Evolutionary conservation across 2,329 filamentous ascomycete species (phyloP), one percentile per base, ranked within the genome.

Genomic region (Massarina eburnea): DNA sequence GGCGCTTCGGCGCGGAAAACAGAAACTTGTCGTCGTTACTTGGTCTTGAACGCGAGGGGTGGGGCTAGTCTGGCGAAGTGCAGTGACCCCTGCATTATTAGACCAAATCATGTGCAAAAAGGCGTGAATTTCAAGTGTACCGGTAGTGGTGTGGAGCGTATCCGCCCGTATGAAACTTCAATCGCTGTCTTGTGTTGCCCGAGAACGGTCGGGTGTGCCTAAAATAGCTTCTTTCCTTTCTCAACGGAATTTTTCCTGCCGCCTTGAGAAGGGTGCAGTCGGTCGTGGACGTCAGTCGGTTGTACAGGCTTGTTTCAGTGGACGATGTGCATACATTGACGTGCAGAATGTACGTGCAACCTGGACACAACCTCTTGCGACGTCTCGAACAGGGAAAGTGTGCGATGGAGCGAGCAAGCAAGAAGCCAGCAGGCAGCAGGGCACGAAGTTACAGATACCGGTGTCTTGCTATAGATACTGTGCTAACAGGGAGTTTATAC

Each of bases 401-500:
- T 17, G 48, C 45, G 35, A 45, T 43, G 44, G 21, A 29, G 39
- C n/a, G n/a, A n/a, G n/a, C n/a, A 29, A 14, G 26, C 14, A 29
- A 29, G 26, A 8, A 29, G 26, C 8, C 26, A 29, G 26, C 26
- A 29, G 26, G 26, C 26, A 29, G 26, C 26, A 35, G 33, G 33
- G 17, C 17, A 17, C n/a, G 19, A 6, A 35, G 17, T 18, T 17
- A 35, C 19, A 35, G 27, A 32, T 44, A 41, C 30, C 36, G 26
- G 44, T 43, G 39, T 51, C 34, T 60, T 60, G 57, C 49, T 61
- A 62, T 65, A 52, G 57, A 59, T 65, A 59, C 43, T 62, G 49
- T 61, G 62, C 56, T 66, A 59, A 54, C 61, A 59, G 48, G 48
- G 62, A 58, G 53, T 66, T 70, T 66, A 51, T 68, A 70, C 63